phyloP scores from a whole-genome alignment of 2,329 filamentous ascomycete species.

The Passalora sequoiae region DNA sequence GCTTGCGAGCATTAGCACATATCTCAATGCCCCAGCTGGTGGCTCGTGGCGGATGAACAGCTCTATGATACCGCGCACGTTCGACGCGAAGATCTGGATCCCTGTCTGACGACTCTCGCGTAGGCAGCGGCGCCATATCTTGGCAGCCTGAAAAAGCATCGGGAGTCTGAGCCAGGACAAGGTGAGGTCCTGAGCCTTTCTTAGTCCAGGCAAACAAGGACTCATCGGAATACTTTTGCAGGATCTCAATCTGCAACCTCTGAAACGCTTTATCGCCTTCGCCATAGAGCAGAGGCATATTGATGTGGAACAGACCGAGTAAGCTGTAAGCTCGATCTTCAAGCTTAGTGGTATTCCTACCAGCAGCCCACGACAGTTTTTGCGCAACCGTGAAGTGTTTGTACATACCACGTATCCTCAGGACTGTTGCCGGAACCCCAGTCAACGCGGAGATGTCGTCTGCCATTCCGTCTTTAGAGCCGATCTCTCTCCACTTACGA shows the following conservation, averaged over 20 bases:
- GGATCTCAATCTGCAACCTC: neutral
- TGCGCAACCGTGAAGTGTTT: neutral
- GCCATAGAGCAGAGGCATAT: neutral
- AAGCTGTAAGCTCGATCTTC: neutral
- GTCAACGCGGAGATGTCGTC: neutral
- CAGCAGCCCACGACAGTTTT: neutral
- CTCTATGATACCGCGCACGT: neutral
- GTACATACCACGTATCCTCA: no score
- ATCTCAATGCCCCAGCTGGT: neutral
- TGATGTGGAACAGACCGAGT: neutral
- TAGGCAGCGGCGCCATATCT: neutral
- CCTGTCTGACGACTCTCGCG: neutral
- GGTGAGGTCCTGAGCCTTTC: neutral
- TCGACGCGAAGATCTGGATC: neutral
- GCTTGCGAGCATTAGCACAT: neutral
- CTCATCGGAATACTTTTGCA: slow-evolving; percentile 1
- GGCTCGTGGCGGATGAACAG: neutral
- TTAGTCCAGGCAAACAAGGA: neutral
- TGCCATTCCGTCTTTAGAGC: no score
- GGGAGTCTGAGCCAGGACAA: neutral
- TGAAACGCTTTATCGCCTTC: neutral
- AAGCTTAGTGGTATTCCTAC: neutral
- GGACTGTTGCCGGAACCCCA: neutral
- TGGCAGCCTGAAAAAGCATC: neutral
- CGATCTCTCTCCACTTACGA: no score